Evolutionary conservation across 257 asterid genomes (phyloP).

Genomic region (Craterostigma plantagineum): DNA sequence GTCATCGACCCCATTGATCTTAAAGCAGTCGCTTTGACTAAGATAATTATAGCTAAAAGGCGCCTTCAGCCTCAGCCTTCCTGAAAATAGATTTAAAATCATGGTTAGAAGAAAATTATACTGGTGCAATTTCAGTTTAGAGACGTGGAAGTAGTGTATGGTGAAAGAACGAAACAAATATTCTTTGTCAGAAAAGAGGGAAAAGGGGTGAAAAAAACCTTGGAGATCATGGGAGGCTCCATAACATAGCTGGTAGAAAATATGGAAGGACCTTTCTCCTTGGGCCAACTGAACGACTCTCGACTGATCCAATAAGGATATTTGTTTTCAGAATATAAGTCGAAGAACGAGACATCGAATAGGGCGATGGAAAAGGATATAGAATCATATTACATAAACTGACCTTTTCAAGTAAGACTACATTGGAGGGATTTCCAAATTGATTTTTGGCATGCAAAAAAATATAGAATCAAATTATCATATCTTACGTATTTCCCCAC

Average conservation of each 20-base stretch:
- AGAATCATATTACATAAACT: slow-evolving; percentile 10
- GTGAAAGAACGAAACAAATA: no score
- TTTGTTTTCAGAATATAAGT: slow-evolving; percentile 14
- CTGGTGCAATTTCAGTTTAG: slow-evolving; percentile 1
- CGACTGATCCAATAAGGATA: slow-evolving; percentile 40
- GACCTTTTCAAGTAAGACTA: slow-evolving; percentile 95
- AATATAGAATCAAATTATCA: slow-evolving; percentile 13
- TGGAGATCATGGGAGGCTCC: slow-evolving; percentile 69
- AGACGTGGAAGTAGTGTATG: neutral
- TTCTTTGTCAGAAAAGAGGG: slow-evolving; percentile 1
- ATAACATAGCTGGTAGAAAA: slow-evolving; percentile 88
- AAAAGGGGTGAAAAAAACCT: slow-evolving; percentile 27
- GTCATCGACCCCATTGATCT: slow-evolving; percentile 43
- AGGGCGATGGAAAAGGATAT: slow-evolving; percentile 9
- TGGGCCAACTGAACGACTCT: slow-evolving; percentile 66
- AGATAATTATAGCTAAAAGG: slow-evolving; percentile 67
- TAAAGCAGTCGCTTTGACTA: slow-evolving; percentile 58
- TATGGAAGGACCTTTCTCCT: slow-evolving; percentile 82
- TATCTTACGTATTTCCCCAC: no score
- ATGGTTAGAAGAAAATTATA: neutral
- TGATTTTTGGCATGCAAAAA: slow-evolving; percentile 20
- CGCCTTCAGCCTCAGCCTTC: slow-evolving; percentile 38
- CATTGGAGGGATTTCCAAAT: slow-evolving; percentile 14
- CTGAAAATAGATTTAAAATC: slow-evolving; percentile 24
- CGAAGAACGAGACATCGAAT: slow-evolving; percentile 8